Conservation (phyloP, 331 rosid species). For the Arachis monticola region DNA sequence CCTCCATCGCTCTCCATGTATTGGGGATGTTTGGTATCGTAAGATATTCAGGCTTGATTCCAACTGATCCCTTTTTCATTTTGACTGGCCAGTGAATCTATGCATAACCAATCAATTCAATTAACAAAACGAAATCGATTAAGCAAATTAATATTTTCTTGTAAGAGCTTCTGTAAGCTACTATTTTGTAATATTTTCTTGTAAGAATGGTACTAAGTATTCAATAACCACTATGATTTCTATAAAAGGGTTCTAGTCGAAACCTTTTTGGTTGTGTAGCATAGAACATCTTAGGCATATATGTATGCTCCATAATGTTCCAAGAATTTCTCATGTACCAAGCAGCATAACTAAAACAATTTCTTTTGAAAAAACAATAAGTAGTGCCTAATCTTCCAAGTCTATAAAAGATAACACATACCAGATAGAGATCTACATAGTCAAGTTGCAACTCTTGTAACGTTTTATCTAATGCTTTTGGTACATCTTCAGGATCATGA, state of each 20-base stretch:
- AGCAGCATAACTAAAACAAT: too few species aligned
- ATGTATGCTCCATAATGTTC: too few species aligned
- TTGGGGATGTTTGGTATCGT: conserved; percentile 49
- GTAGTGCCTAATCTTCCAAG: not conserved
- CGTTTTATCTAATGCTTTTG: conserved; percentile 63
- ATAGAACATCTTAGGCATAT: too few species aligned
- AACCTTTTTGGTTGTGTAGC: too few species aligned
- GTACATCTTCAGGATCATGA: conserved; percentile 76
- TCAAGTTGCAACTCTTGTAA: conserved; percentile 71
- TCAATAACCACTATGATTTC: not conserved
- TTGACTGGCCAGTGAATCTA: conserved; percentile 82
- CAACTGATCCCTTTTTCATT: conserved; percentile 53
- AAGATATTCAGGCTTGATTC: conserved; percentile 51
- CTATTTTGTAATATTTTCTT: too few species aligned
- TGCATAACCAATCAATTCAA: conserved; percentile 32
- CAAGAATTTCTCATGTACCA: too few species aligned
- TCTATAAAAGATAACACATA: conserved; percentile 29
- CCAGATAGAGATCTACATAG: conserved; percentile 74
- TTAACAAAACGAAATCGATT: not conserved
- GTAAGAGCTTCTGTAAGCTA: too few species aligned
- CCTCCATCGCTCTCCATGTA: conserved; percentile 86
- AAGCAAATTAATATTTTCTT: too few species aligned
- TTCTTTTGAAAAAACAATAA: too few species aligned
- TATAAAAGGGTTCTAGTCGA: too few species aligned
- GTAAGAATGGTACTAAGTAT: not conserved